phyloP scores from a whole-genome alignment of 2,329 filamentous ascomycete species.

The Curvularia lunata region DNA sequence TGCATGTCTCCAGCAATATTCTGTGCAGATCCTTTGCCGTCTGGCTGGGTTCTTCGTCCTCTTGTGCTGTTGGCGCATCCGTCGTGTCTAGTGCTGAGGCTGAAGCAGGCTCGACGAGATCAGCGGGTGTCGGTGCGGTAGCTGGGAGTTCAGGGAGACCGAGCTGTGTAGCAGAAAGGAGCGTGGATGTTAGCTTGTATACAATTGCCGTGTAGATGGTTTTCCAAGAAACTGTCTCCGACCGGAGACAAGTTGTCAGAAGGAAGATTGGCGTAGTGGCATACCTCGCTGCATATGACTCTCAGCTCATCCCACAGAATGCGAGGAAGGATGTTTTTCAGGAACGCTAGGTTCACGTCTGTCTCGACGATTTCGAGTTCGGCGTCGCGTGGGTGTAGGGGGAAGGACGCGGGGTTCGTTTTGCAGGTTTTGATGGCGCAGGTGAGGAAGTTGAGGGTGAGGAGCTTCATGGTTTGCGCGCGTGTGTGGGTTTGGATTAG shows the following conservation, averaged over 20 bases:
- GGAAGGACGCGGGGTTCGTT: slow-evolving; percentile 77
- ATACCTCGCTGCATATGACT: slow-evolving; percentile 76
- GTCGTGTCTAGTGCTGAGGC: slow-evolving; percentile 1
- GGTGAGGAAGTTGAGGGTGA: slow-evolving; percentile 95
- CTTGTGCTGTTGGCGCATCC: slow-evolving; percentile 39
- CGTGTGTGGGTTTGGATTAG: background rate
- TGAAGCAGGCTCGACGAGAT: slow-evolving; percentile 34
- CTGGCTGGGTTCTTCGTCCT: slow-evolving; percentile 68
- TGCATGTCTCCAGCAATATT: slow-evolving; percentile 85
- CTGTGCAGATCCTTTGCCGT: slow-evolving; percentile 79
- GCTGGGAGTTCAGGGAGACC: slow-evolving; percentile 75
- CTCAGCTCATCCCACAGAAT: slow-evolving; percentile 86
- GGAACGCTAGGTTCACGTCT: slow-evolving; percentile 79
- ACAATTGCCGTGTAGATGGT: too few relatives aligned
- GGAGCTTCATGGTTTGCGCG: slow-evolving; percentile 76
- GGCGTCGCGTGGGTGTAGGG: slow-evolving; percentile 89
- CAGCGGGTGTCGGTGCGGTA: slow-evolving; percentile 39
- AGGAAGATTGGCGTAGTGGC: background rate
- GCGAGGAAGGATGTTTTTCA: slow-evolving; percentile 83
- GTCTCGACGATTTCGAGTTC: slow-evolving; percentile 86
- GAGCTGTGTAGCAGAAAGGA: slow-evolving; percentile 59
- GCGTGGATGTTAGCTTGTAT: background rate
- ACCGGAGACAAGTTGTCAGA: too few relatives aligned
- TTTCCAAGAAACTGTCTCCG: background rate
- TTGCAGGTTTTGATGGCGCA: slow-evolving; percentile 97